These are phyloP conservation scores for Globisporangium spinosum DNA, from an alignment of 352 stramenopile species.

Conservation along the genomic window DNA sequence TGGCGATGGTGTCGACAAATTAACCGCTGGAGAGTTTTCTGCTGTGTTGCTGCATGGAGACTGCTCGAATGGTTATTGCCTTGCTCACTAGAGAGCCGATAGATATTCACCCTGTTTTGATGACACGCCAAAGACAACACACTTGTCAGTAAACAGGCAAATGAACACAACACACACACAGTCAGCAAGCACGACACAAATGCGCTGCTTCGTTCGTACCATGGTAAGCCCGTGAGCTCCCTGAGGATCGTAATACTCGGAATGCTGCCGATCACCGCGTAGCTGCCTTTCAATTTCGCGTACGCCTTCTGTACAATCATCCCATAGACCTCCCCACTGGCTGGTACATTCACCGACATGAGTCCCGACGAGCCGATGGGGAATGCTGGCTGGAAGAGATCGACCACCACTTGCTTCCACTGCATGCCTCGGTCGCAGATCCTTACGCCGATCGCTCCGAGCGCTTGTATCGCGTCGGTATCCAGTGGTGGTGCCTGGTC, in stretches of 20 bases:
- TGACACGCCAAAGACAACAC: neutral
- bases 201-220: conserved; percentile 22
- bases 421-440: conserved; percentile 28
- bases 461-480: neutral
- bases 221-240: conserved; percentile 44
- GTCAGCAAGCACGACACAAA: neutral
- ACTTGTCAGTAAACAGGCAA: neutral
- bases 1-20: conserved; percentile 4
- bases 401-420: conserved; percentile 38
- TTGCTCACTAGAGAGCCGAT: neutral
- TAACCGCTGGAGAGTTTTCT: conserved; percentile 5
- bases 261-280: conserved; percentile 20
- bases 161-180: neutral
- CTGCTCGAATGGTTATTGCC: neutral
- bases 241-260: conserved; percentile 32
- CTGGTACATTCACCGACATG: conserved; percentile 20
- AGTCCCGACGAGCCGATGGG: conserved; percentile 27
- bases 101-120: neutral
- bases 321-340: conserved; percentile 31
- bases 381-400: conserved; percentile 44
- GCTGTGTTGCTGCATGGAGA: neutral
- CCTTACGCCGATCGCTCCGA: conserved; percentile 16
- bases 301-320: conserved; percentile 56
- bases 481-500: neutral
- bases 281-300: conserved; percentile 51